phyloP scores from a whole-genome alignment of 768 basidiomycete genomes.

The Kwoniella sp. region DNA sequence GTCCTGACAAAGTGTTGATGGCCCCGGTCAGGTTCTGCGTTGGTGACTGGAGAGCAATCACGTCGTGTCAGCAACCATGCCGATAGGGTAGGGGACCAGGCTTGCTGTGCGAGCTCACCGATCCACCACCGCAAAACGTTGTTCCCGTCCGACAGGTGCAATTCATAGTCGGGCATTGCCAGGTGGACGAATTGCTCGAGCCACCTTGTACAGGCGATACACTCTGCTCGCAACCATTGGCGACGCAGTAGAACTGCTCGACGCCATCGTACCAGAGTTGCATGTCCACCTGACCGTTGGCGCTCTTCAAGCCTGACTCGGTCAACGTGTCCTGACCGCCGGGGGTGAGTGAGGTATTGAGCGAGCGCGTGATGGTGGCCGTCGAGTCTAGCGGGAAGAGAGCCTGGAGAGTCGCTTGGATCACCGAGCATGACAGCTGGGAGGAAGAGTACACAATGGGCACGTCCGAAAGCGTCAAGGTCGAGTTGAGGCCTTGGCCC shows the following conservation, averaged over 20 bases:
- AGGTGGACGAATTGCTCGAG: conserved; percentile 54
- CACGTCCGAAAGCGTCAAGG: conserved; percentile 66
- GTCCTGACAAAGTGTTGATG: conserved; percentile 65
- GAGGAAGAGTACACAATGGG: conserved; percentile 71
- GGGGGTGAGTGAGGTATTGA: conserved; percentile 67
- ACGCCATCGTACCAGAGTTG: conserved; percentile 49
- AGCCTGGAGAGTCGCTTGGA: conserved; percentile 74
- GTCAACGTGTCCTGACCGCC: conserved; percentile 17
- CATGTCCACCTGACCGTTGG: conserved; percentile 32
- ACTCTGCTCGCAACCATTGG: conserved; percentile 65
- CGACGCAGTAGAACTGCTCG: conserved; percentile 75
- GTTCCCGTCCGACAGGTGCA: conserved; percentile 70
- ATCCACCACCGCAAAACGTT: conserved; percentile 64
- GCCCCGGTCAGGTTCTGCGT: conserved; percentile 56
- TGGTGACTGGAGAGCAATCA: conserved; percentile 4
- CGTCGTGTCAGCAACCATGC: neutral
- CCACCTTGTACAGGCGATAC: conserved; percentile 41
- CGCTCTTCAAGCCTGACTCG: conserved; percentile 14
- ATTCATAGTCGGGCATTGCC: conserved; percentile 67
- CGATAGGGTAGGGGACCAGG: neutral
- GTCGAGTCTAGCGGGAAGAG: conserved; percentile 68
- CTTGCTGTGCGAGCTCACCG: neutral
- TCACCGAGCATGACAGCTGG: conserved; percentile 78
- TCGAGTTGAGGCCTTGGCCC: conserved; percentile 55
- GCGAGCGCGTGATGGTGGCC: conserved; percentile 72